Percentiles rank a stretch among this genome's conserved stretches.
These are phyloP conservation scores for Botrytis porri DNA, from an alignment of 2,329 filamentous ascomycete species.

Conservation along the genomic window DNA sequence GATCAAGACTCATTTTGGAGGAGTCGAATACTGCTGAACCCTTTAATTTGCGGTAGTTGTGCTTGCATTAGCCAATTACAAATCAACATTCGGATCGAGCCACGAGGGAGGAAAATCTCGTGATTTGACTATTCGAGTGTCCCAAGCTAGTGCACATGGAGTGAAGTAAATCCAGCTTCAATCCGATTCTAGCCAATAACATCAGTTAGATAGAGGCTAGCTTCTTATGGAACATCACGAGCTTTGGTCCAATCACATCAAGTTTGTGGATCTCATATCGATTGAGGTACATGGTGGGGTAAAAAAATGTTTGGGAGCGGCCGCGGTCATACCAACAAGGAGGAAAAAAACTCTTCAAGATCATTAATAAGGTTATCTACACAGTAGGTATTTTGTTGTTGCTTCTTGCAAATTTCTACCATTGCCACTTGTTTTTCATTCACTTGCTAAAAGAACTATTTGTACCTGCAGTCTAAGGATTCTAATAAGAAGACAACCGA, in stretches of 20 bases:
- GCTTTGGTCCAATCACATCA: not conserved
- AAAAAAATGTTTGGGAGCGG: not conserved
- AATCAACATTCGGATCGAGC: not conserved
- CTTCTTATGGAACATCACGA: not conserved
- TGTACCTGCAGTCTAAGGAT: not conserved
- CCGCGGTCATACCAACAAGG: not conserved
- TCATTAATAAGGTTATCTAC: not conserved
- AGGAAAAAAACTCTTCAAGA: conserved; percentile 3
- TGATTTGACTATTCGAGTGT: not conserved
- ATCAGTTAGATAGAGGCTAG: not conserved
- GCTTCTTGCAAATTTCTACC: not conserved
- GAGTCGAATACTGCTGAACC: not conserved
- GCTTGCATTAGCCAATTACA: not conserved
- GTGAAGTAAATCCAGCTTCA: not conserved
- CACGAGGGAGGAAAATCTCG: not conserved
- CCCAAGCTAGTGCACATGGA: not conserved
- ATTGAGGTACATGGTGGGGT: not conserved
- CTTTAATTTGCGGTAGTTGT: not conserved
- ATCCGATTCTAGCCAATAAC: not conserved
- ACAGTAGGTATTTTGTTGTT: not conserved
- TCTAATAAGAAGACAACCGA: not conserved
- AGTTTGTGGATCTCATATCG: not conserved
- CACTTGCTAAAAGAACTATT: not conserved
- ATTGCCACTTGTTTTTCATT: not conserved
- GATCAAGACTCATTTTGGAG: not conserved